phyloP scores from a whole-genome alignment of 2,329 filamentous ascomycete species.

The Arthrobotrys musiformis region DNA sequence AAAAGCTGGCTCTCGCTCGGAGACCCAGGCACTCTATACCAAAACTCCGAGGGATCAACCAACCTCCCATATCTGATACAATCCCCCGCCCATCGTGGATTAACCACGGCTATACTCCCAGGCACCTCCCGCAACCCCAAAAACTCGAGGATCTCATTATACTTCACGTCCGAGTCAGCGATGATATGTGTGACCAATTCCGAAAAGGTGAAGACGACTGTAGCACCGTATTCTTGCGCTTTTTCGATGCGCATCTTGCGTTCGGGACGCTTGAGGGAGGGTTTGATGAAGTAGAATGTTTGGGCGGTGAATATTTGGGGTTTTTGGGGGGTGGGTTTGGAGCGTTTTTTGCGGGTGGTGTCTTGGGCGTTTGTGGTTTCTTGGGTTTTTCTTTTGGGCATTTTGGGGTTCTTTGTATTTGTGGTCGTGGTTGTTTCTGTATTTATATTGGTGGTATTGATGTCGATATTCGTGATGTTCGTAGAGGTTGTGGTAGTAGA shows the following conservation, averaged over 20 bases:
- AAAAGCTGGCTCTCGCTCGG: constrained; percentile 59
- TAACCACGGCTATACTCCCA: constrained; percentile 71
- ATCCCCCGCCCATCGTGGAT: constrained; percentile 75
- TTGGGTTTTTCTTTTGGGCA: neutral
- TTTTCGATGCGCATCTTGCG: constrained; percentile 78
- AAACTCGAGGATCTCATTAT: constrained; percentile 71
- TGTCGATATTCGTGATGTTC: neutral
- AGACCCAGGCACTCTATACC: constrained; percentile 71
- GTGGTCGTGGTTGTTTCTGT: neutral
- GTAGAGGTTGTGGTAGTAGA: neutral
- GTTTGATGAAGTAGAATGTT: constrained; percentile 70
- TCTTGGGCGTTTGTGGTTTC: neutral
- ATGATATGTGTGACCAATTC: constrained; percentile 77
- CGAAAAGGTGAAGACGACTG: constrained; percentile 71
- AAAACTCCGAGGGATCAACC: constrained; percentile 70
- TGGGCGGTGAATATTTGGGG: constrained; percentile 57
- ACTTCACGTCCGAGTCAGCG: constrained; percentile 76
- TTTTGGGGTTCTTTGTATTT: neutral
- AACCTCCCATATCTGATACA: constrained; percentile 72
- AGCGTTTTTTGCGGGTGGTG: constrained; percentile 25
- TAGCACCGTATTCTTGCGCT: constrained; percentile 78
- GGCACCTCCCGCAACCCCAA: constrained; percentile 67
- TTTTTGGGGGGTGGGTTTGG: constrained; percentile 25
- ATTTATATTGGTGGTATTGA: neutral
- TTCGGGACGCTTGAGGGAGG: constrained; percentile 76